Evolutionary conservation across 163 green algal genomes (phyloP), one percentile per base, ranked within the genome.

Genomic region (Scenedesmus sp.): DNA sequence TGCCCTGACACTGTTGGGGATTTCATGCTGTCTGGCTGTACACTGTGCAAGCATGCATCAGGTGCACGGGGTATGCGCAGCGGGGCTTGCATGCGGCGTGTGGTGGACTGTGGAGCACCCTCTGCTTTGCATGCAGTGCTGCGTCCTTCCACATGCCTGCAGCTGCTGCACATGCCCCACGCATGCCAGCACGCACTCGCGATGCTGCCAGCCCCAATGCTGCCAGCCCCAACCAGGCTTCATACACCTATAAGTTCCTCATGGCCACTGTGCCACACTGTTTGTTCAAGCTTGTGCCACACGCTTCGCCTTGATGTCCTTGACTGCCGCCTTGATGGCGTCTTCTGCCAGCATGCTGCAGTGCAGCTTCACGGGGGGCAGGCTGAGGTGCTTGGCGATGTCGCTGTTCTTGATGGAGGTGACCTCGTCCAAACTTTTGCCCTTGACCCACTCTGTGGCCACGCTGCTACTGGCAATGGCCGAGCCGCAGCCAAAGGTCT

Each of bases 301-400:
- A 22, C 78, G 78, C 92, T 97, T 97, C 0, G 91, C 92, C 89
- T 97, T 94, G 68, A 98, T 94, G 82, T 99, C 97, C 90, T 97
- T 97, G 37, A 99, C 96, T 3, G 97, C 97, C 16, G 97, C 97
- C 92, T 97, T 98, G 94, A 99, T 99, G 61, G 97, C 97, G 87
- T 99, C 97, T 92, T 99, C 97, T 65, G 97, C 97, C 76, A 99
- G 95, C 97, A 98, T 99, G 86, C 93, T 98, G 97, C 98, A 99
- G 94, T 99, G 98, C 89, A 99, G 95, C 97, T 99, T 99, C 65
- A 99, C 98, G 6, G 98, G 98, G n/a, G 98, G 98, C 83, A 99
- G 95, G 89, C 94, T 98, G 22, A 99, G 94, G 93, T 99, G 98
- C 95, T 99, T 99, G 51, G 98, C 98, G 73, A 99, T 99, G 82